Evolutionary conservation across 805 yeast genomes (phyloP).

Genomic region (Ogataea kodamae): DNA sequence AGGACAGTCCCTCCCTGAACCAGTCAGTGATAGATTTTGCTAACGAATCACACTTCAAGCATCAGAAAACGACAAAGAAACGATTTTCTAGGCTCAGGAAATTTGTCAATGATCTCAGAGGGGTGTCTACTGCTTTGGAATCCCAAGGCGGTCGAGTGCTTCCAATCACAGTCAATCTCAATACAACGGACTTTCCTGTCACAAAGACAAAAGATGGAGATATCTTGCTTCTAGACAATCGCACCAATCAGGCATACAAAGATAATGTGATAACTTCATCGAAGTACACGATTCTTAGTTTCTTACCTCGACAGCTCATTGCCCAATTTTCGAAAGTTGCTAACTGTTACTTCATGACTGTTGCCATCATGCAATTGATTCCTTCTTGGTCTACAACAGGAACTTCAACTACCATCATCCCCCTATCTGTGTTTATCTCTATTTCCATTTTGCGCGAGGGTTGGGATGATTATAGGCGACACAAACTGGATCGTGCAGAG

Average conservation of each 20-base stretch:
- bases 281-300: conserved; percentile 74
- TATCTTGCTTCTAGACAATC: conserved; percentile 57
- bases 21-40: conserved; percentile 29
- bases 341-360: conserved; percentile 82
- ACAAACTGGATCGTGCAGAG: conserved; percentile 79
- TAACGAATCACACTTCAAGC: conserved; percentile 14
- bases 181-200: conserved; percentile 28
- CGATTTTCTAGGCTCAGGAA: conserved; percentile 7
- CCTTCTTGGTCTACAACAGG: conserved; percentile 99
- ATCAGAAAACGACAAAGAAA: conserved; percentile 6
- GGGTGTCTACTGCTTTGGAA: conserved; percentile 45
- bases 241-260: conserved; percentile 58
- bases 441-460: conserved; percentile 93
- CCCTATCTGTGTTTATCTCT: conserved; percentile 78
- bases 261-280: conserved; percentile 80
- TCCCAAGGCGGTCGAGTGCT: conserved; percentile 70
- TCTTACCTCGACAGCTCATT: conserved; percentile 80
- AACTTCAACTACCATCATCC: conserved; percentile 88
- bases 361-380: conserved; percentile 90
- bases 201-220: conserved; percentile 31
- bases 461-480: conserved; percentile 87
- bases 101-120: conserved; percentile 36
- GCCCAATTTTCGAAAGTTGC: conserved; percentile 95
- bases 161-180: conserved; percentile 55
- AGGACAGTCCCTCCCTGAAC: conserved; percentile 8